Conservation (phyloP, 1,284 basidiomycete species). For the Melampsora americana region DNA sequence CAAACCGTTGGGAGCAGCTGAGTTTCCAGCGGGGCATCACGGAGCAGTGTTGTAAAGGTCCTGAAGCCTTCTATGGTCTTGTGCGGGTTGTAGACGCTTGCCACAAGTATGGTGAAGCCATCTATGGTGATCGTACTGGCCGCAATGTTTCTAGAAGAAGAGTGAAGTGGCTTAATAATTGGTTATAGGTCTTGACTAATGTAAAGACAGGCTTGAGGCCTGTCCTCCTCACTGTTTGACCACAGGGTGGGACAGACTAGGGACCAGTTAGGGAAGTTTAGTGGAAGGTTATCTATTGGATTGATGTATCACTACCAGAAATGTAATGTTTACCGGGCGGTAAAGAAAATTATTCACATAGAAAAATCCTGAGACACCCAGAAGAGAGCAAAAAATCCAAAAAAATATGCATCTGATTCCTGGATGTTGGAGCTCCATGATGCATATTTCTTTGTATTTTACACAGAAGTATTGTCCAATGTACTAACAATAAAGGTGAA, state of each 20-base stretch:
- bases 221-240: neutral
- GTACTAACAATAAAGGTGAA: no score
- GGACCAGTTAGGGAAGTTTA: neutral
- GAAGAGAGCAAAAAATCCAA: no score
- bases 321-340: no score
- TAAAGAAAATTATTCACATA: no score
- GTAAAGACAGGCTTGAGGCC: constrained; percentile 10
- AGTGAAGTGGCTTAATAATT: neutral
- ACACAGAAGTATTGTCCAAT: no score
- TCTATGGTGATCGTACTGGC: neutral
- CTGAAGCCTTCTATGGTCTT: neutral
- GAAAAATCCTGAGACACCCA: no score
- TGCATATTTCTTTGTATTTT: no score
- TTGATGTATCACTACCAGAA: no score
- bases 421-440: no score
- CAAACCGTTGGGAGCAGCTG: neutral
- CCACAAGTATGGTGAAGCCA: neutral
- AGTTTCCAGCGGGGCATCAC: neutral
- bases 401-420: no score
- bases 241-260: neutral
- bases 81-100: neutral
- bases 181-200: neutral
- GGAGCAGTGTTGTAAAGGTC: neutral
- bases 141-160: neutral
- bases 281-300: neutral